Conservation (phyloP, 495 filamentous ascomycete species). For the Aspergillus conjunctus region DNA sequence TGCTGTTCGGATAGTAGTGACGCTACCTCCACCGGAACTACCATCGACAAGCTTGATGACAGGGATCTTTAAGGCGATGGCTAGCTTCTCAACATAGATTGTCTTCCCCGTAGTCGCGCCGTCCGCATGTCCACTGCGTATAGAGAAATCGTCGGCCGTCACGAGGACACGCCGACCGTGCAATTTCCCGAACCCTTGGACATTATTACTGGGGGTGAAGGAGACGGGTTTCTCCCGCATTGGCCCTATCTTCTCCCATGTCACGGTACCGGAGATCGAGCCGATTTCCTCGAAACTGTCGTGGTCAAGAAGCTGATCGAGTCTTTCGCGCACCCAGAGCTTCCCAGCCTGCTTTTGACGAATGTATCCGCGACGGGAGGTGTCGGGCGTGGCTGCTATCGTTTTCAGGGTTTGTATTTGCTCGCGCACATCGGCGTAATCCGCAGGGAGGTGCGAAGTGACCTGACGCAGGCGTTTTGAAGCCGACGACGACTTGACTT, state of each 20-base stretch:
- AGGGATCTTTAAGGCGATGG: conserved; percentile 53
- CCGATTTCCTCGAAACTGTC: conserved; percentile 59
- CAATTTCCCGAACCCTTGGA: conserved; percentile 52
- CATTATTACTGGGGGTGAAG: conserved; percentile 58
- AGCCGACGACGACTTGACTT: conserved; percentile 26
- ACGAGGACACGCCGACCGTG: conserved; percentile 57
- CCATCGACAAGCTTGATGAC: conserved; percentile 67
- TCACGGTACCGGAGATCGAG: conserved; percentile 59
- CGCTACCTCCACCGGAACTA: conserved; percentile 61
- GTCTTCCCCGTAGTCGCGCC: conserved; percentile 60
- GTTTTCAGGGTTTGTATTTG: conserved; percentile 52
- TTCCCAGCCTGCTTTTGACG: conserved; percentile 65
- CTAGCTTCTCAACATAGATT: conserved; percentile 59
- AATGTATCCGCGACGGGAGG: conserved; percentile 55
- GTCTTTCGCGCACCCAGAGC: conserved; percentile 65
- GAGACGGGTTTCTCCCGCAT: conserved; percentile 52
- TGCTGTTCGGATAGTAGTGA: conserved; percentile 56
- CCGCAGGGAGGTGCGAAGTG: conserved; percentile 52
- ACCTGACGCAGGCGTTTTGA: conserved; percentile 41
- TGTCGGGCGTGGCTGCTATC: conserved; percentile 56
- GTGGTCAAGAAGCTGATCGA: conserved; percentile 56
- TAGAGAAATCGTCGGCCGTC: conserved; percentile 66
- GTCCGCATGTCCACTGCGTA: conserved; percentile 64
- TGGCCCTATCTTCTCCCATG: conserved; percentile 53
- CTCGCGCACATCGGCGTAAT: conserved; percentile 61